Conservation (phyloP, 306 rosid genomes). For the Hippophae tibetana region DNA sequence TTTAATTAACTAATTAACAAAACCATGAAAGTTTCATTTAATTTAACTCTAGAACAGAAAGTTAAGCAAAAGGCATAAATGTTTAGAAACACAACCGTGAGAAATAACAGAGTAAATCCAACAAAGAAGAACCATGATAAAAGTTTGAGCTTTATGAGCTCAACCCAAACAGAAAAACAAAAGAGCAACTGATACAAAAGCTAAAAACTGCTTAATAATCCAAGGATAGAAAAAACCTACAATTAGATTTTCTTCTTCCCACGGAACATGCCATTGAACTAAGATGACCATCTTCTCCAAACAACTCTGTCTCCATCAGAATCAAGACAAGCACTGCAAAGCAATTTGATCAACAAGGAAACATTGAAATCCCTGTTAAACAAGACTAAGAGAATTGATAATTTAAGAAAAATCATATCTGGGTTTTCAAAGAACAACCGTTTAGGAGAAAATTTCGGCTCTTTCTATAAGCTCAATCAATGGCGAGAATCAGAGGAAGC, state of each 20-base stretch:
- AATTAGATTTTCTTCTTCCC: conserved; percentile 44
- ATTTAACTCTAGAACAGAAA: conserved; percentile 17
- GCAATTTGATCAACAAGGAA: background rate
- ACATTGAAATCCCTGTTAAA: background rate
- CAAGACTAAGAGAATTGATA: background rate
- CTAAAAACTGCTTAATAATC: conserved; percentile 19
- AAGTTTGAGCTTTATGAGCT: conserved; percentile 23
- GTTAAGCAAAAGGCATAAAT: conserved; percentile 15
- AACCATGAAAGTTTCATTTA: conserved; percentile 6
- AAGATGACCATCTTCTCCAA: conserved; percentile 15
- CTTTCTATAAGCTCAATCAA: conserved; percentile 22
- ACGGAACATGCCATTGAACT: conserved; percentile 38
- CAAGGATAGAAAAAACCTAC: conserved; percentile 33
- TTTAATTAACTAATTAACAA: background rate
- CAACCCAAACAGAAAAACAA: conserved; percentile 28
- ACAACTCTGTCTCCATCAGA: conserved; percentile 12
- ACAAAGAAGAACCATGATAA: conserved; percentile 6
- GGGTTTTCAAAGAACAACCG: conserved; percentile 35
- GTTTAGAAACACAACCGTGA: conserved; percentile 20
- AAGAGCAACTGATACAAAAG: conserved; percentile 6
- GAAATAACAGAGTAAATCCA: conserved; percentile 22
- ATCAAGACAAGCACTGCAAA: conserved; percentile 16
- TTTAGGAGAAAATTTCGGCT: conserved; percentile 16
- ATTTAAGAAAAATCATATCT: background rate
- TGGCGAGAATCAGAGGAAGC: conserved; percentile 96